Conservation (phyloP, 495 filamentous ascomycete species). For the Saxispiralis lemnorum region DNA sequence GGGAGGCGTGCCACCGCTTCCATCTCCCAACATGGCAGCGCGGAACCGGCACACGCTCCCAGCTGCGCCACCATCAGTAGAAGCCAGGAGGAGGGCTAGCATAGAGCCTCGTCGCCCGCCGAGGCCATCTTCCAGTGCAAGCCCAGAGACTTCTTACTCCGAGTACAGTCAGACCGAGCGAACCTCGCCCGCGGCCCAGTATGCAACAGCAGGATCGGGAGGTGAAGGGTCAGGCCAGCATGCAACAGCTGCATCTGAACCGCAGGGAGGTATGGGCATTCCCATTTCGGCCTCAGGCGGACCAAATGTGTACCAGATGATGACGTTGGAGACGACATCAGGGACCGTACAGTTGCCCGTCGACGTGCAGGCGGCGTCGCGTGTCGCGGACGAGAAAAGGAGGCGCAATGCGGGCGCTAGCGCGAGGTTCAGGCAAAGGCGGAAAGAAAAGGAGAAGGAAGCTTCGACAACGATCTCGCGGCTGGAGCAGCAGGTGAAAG, state of each 20-base stretch:
- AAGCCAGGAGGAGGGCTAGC: slow-evolving; percentile 6
- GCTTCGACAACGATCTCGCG: slow-evolving; percentile 47
- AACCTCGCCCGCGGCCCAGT: slow-evolving; percentile 11
- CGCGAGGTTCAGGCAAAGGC: slow-evolving; percentile 67
- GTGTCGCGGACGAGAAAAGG: slow-evolving; percentile 26
- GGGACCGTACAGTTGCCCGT: slow-evolving; percentile 27
- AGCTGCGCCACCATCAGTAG: slow-evolving; percentile 7
- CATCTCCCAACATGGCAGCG: slow-evolving; percentile 14
- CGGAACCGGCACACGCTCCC: slow-evolving; percentile 15
- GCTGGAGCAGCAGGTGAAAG: slow-evolving; percentile 37
- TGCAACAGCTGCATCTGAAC: background rate
- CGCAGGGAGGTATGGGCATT: slow-evolving; percentile 18
- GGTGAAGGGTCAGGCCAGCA: background rate
- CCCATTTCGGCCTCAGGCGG: slow-evolving; percentile 22
- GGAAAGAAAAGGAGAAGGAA: slow-evolving; percentile 77
- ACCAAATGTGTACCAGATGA: slow-evolving; percentile 23
- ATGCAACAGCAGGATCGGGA: background rate
- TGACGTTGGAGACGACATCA: slow-evolving; percentile 23
- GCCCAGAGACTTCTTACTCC: slow-evolving; percentile 18
- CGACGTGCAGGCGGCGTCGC: slow-evolving; percentile 26
- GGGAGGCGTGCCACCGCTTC: slow-evolving; percentile 17
- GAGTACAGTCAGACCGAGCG: slow-evolving; percentile 13
- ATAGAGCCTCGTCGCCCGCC: background rate
- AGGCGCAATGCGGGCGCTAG: slow-evolving; percentile 80
- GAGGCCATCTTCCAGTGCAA: slow-evolving; percentile 11